A percentile compares a stretch with the other conserved stretches of the same genome.
These are phyloP conservation scores for Lasiodiplodia citricola DNA, from an alignment of 2,329 filamentous ascomycete species.

Conservation along the genomic window DNA sequence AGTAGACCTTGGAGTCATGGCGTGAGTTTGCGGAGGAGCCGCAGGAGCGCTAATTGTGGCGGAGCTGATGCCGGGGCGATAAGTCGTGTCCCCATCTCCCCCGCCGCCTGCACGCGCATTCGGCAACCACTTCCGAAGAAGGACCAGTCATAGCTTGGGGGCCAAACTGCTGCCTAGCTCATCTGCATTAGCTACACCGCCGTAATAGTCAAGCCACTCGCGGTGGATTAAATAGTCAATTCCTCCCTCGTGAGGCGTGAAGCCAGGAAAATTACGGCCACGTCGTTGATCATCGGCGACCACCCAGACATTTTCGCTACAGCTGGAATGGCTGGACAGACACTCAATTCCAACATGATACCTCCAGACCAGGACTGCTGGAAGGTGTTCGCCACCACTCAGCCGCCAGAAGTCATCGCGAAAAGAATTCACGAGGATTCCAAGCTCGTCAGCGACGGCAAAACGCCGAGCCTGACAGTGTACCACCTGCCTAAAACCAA, in stretches of 20 bases:
- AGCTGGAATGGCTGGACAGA: background rate
- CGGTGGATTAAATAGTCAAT: too few relatives aligned
- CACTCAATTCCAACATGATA: background rate
- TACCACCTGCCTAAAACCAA: background rate
- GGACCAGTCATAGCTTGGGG: too few relatives aligned
- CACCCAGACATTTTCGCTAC: background rate
- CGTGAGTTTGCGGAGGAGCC: background rate
- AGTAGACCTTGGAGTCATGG: background rate
- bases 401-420: background rate
- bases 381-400: background rate
- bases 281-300: too few relatives aligned
- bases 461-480: background rate
- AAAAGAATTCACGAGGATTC: background rate
- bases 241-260: too few relatives aligned
- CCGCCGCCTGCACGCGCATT: too few relatives aligned
- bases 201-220: too few relatives aligned
- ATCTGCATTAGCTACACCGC: background rate
- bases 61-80: too few relatives aligned
- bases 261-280: too few relatives aligned
- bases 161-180: background rate
- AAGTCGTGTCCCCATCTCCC: too few relatives aligned
- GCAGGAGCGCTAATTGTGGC: too few relatives aligned
- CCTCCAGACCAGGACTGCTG: background rate
- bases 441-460: background rate
- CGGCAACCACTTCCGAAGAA: too few relatives aligned